These are phyloP conservation scores for Trichoderma sp. DNA, from an alignment of 2,329 filamentous ascomycete genomes.

Conservation along the genomic window DNA sequence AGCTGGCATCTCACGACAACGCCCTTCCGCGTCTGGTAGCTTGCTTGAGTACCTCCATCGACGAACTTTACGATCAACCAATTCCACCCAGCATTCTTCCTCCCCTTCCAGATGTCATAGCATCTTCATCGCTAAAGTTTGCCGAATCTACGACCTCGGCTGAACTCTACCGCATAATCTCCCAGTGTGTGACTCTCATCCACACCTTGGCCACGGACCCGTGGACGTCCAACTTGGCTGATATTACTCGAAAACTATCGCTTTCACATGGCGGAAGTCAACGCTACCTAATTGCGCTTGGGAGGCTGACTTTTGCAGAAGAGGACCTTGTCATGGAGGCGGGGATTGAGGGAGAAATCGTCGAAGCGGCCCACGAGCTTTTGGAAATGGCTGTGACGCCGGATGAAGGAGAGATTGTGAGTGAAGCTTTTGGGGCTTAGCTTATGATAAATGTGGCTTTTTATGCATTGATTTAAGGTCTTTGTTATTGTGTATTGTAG, in stretches of 20 bases:
- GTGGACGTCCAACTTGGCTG: conserved; percentile 46
- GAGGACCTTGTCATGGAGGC: conserved; percentile 77
- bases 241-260: conserved; percentile 71
- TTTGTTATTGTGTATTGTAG: not conserved
- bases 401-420: conserved; percentile 58
- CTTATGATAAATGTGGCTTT: not conserved
- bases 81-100: conserved; percentile 45
- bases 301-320: conserved; percentile 78
- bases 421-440: conserved; percentile 43
- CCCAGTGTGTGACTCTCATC: conserved; percentile 50
- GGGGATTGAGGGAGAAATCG: conserved; percentile 74
- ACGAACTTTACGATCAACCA: conserved; percentile 67
- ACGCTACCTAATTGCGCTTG: conserved; percentile 79
- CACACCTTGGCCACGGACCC: conserved; percentile 55
- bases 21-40: conserved; percentile 75
- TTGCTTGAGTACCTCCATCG: conserved; percentile 64
- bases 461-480: not conserved
- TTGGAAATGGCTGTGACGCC: conserved; percentile 79
- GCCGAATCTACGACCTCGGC: conserved; percentile 28
- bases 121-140: not conserved
- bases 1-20: conserved; percentile 67
- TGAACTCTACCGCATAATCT: conserved; percentile 48
- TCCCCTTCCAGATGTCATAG: conserved; percentile 23
- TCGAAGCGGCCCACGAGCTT: conserved; percentile 78
- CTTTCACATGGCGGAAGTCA: conserved; percentile 72